Evolutionary conservation across 2,329 filamentous ascomycete species (phyloP).

Genomic region (Cladosporium sp.): DNA sequence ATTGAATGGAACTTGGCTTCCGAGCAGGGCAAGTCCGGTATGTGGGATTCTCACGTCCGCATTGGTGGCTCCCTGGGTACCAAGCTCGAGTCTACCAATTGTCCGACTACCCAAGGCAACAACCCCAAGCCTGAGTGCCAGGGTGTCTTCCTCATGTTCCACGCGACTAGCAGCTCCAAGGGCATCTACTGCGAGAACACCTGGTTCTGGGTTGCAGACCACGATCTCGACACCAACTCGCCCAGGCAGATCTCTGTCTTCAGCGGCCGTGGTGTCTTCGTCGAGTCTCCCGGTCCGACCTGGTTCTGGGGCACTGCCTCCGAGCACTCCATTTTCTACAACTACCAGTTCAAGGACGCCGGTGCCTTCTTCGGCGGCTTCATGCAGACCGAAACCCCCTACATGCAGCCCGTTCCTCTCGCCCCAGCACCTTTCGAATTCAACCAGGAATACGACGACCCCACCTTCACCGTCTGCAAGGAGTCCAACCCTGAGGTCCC

Average conservation of each 20-base stretch:
- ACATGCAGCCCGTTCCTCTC: constrained; percentile 54
- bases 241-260: constrained; percentile 41
- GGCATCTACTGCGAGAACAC: constrained; percentile 66
- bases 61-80: constrained; percentile 86
- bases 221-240: constrained; percentile 49
- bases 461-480: constrained; percentile 41
- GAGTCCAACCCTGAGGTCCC: constrained; percentile 24
- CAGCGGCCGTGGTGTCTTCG: constrained; percentile 48
- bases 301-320: constrained; percentile 57
- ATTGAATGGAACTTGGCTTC: constrained; percentile 87
- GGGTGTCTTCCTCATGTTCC: constrained; percentile 46
- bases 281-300: constrained; percentile 49
- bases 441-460: constrained; percentile 46
- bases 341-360: constrained; percentile 53
- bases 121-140: constrained; percentile 75
- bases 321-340: constrained; percentile 57
- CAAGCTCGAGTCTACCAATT: constrained; percentile 70
- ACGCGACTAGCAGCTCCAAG: constrained; percentile 57
- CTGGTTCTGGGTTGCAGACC: constrained; percentile 58
- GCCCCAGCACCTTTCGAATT: constrained; percentile 57
- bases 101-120: constrained; percentile 69
- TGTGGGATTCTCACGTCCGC: constrained; percentile 97
- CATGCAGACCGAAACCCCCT: constrained; percentile 58
- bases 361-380: constrained; percentile 53
- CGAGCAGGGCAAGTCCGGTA: constrained; percentile 67